phyloP scores from a whole-genome alignment of 2,329 filamentous ascomycete species.

The Botrytis fabae region DNA sequence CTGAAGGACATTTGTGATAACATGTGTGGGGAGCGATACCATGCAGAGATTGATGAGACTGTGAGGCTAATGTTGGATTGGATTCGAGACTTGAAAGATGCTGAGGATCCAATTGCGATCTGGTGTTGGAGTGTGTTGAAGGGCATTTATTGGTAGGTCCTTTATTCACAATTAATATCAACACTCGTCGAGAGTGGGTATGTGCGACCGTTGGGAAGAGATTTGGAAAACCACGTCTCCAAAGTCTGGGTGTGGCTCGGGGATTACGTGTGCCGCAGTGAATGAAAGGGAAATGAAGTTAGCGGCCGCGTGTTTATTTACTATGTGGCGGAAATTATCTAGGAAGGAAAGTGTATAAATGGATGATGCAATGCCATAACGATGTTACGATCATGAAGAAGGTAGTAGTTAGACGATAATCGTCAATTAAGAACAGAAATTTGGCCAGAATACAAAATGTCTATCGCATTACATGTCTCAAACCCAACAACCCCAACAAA shows the following conservation, averaged over 20 bases:
- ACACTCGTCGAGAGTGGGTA: not conserved
- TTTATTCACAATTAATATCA: not conserved
- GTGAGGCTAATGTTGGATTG: slow-evolving; percentile 57
- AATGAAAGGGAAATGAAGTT: not conserved
- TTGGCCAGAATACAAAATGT: not conserved
- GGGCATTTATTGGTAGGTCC: slow-evolving; percentile 31
- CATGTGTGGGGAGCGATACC: slow-evolving; percentile 51
- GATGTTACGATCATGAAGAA: not conserved
- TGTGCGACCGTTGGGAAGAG: not conserved
- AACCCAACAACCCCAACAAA: not conserved
- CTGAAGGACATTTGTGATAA: slow-evolving; percentile 51
- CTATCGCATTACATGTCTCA: not conserved
- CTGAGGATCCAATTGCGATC: slow-evolving; percentile 53
- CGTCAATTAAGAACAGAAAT: not conserved
- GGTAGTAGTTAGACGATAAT: not conserved
- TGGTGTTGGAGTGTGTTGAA: slow-evolving; percentile 46
- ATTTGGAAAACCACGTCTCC: not conserved
- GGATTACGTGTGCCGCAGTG: not conserved
- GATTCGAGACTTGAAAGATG: slow-evolving; percentile 55
- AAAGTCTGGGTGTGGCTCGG: not conserved
- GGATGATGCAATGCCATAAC: not conserved
- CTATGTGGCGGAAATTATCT: not conserved
- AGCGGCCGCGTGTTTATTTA: not conserved
- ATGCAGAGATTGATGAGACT: slow-evolving; percentile 52
- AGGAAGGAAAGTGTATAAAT: not conserved